Percentiles rank a stretch among this genome's conserved stretches.
Conservation (phyloP, 1,139 yeast species). For the Kodamaea fungicola region DNA sequence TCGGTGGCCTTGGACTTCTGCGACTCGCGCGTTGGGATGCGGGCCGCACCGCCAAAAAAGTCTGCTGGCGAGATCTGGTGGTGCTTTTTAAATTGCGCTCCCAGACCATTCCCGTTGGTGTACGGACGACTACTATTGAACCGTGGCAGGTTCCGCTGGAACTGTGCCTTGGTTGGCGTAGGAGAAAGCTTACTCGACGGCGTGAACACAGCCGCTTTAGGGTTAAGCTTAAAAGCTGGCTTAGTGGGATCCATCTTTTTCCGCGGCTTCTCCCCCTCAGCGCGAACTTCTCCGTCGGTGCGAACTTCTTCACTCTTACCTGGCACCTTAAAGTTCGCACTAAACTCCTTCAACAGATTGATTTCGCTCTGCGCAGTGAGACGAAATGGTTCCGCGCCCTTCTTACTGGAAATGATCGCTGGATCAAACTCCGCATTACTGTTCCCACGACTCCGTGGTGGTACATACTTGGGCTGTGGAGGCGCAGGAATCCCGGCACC, state of each 20-base stretch:
- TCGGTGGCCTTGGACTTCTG: slow-evolving; percentile 33
- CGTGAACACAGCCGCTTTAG: slow-evolving; percentile 68
- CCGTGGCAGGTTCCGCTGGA: slow-evolving; percentile 13
- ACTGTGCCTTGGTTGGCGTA: slow-evolving; percentile 26
- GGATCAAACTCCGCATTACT: slow-evolving; percentile 67
- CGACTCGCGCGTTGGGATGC: slow-evolving; percentile 45
- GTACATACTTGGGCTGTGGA: slow-evolving; percentile 41
- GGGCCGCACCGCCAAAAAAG: slow-evolving; percentile 46
- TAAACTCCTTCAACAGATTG: slow-evolving; percentile 76
- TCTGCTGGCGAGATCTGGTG: slow-evolving; percentile 43
- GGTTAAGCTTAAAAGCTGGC: slow-evolving; percentile 65
- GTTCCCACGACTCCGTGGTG: slow-evolving; percentile 60
- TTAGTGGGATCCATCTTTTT: slow-evolving; percentile 55
- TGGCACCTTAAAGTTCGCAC: slow-evolving; percentile 78
- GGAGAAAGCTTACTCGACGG: slow-evolving; percentile 45
- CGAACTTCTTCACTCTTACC: slow-evolving; percentile 49
- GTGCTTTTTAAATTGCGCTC: slow-evolving; percentile 28
- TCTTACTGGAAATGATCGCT: slow-evolving; percentile 58
- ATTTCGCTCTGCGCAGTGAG: slow-evolving; percentile 63
- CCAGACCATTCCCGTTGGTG: slow-evolving; percentile 16
- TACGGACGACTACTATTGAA: slow-evolving; percentile 34
- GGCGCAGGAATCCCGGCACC: slow-evolving; percentile 9
- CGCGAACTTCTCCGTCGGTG: slow-evolving; percentile 5
- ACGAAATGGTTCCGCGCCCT: slow-evolving; percentile 26
- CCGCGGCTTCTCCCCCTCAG: slow-evolving; percentile 11